Evolutionary conservation across 495 filamentous ascomycete genomes (phyloP).

Genomic region (Tricharina praecox): DNA sequence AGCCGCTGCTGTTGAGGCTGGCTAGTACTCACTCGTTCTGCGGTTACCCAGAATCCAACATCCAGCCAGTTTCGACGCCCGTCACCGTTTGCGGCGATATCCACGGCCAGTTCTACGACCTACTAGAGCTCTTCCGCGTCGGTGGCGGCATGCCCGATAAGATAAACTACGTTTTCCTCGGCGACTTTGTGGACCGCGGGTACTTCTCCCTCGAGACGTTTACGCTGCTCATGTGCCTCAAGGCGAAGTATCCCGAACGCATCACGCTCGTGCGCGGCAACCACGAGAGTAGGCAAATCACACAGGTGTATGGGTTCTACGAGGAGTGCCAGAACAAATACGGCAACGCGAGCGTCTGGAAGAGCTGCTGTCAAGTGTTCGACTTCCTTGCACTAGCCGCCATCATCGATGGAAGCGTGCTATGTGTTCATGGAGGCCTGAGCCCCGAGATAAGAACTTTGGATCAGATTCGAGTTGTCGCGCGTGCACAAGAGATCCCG

Average conservation of each 20-base stretch:
- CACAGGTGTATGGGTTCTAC: slow-evolving; percentile 97
- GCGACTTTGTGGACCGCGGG: slow-evolving; percentile 92
- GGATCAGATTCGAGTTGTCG: slow-evolving; percentile 93
- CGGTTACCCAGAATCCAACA: slow-evolving; percentile 64
- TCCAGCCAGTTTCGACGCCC: slow-evolving; percentile 88
- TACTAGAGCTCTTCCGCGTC: slow-evolving; percentile 89
- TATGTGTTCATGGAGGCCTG: slow-evolving; percentile 94
- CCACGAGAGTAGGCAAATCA: slow-evolving; percentile 95
- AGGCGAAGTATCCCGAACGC: slow-evolving; percentile 91
- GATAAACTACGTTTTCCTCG: slow-evolving; percentile 79
- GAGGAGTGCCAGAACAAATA: slow-evolving; percentile 97
- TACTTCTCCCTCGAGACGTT: slow-evolving; percentile 97
- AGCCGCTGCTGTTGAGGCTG: background rate
- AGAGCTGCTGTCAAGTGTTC: slow-evolving; percentile 96
- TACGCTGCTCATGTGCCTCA: slow-evolving; percentile 85
- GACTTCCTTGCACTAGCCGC: slow-evolving; percentile 93
- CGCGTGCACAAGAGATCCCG: slow-evolving; percentile 90
- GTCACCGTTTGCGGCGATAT: slow-evolving; percentile 97
- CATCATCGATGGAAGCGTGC: slow-evolving; percentile 88
- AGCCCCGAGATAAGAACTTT: slow-evolving; percentile 92
- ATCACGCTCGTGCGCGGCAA: slow-evolving; percentile 94
- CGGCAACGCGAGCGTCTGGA: slow-evolving; percentile 96
- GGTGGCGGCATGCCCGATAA: slow-evolving; percentile 88
- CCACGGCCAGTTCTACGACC: slow-evolving; percentile 97
- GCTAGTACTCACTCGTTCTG: background rate